These are phyloP conservation scores for Groenewaldozyma tartarivorans DNA, from an alignment of 805 yeast genomes.

Conservation along the genomic window DNA sequence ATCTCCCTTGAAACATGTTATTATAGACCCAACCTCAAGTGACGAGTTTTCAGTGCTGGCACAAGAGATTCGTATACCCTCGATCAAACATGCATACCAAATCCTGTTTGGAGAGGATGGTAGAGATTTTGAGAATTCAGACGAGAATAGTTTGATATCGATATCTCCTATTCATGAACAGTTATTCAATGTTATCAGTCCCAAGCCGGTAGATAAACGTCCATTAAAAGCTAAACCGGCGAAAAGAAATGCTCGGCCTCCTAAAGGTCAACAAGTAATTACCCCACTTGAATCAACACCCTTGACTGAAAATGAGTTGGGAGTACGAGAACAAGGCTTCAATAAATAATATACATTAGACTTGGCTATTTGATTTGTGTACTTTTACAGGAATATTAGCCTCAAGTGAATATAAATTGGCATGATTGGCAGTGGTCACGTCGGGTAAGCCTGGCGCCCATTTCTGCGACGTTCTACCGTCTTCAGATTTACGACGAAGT, in stretches of 20 bases:
- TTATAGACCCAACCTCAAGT: not conserved
- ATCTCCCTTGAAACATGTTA: not conserved
- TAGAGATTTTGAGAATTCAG: not conserved
- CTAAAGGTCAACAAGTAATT: not conserved
- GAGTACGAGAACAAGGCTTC: not conserved
- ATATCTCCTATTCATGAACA: not conserved
- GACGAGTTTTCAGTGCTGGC: not conserved
- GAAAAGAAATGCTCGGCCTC: not conserved
- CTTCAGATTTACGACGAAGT: too few relatives aligned
- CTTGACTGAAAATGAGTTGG: not conserved
- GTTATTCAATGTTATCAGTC: not conserved
- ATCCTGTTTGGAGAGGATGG: not conserved
- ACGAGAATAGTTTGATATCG: not conserved
- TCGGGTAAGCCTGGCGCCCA: too few relatives aligned
- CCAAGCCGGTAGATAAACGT: not conserved
- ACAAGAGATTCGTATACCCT: not conserved
- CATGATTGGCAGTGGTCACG: too few relatives aligned
- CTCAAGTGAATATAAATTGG: too few relatives aligned
- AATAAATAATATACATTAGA: too few relatives aligned
- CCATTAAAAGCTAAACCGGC: not conserved
- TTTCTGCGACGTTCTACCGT: too few relatives aligned
- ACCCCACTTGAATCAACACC: not conserved
- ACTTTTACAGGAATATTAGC: too few relatives aligned
- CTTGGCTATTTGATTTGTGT: too few relatives aligned
- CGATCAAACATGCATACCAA: not conserved